phyloP scores from a whole-genome alignment of 345 rosid species.

The Salix caprea region DNA sequence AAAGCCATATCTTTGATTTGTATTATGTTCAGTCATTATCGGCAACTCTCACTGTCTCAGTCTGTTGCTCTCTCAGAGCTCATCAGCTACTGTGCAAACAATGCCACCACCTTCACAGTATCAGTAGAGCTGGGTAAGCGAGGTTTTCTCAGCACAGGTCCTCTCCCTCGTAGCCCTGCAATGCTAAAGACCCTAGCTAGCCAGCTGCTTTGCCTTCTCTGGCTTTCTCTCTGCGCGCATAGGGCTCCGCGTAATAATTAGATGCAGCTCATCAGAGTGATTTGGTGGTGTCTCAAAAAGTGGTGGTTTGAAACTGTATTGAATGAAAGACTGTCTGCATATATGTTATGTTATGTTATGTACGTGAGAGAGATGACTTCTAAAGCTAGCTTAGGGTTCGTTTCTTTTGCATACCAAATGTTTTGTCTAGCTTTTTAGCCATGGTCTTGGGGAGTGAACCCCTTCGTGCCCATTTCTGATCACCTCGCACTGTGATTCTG shows the following conservation, averaged over 20 bases:
- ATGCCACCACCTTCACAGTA: slow-evolving; percentile 19
- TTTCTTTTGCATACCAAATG: not conserved
- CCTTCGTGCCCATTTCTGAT: slow-evolving; percentile 21
- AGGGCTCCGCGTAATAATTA: slow-evolving; percentile 40
- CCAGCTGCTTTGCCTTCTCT: not conserved
- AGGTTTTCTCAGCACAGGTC: not conserved
- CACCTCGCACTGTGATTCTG: slow-evolving; percentile 12
- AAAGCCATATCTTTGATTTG: slow-evolving; percentile 38
- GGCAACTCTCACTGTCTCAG: slow-evolving; percentile 32
- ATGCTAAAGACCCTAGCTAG: slow-evolving; percentile 9
- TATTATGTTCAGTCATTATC: slow-evolving; percentile 41
- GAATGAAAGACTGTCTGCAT: slow-evolving; percentile 42
- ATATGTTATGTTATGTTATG: slow-evolving; percentile 36
- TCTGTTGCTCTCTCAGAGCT: slow-evolving; percentile 21
- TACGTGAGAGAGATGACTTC: slow-evolving; percentile 5
- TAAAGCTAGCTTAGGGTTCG: not conserved
- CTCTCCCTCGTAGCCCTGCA: slow-evolving; percentile 11
- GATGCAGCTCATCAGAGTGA: slow-evolving; percentile 43
- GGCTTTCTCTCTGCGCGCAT: not conserved
- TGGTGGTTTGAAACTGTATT: slow-evolving; percentile 46
- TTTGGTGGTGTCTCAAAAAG: slow-evolving; percentile 58
- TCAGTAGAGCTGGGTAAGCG: slow-evolving; percentile 18
- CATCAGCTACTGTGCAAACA: slow-evolving; percentile 14
- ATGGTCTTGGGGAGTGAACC: slow-evolving; percentile 36
- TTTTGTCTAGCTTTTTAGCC: slow-evolving; percentile 17